Evolutionary conservation across 2,329 filamentous ascomycete genomes (phyloP), one percentile per base, ranked within the genome.

Genomic region (Microdochium paspali): DNA sequence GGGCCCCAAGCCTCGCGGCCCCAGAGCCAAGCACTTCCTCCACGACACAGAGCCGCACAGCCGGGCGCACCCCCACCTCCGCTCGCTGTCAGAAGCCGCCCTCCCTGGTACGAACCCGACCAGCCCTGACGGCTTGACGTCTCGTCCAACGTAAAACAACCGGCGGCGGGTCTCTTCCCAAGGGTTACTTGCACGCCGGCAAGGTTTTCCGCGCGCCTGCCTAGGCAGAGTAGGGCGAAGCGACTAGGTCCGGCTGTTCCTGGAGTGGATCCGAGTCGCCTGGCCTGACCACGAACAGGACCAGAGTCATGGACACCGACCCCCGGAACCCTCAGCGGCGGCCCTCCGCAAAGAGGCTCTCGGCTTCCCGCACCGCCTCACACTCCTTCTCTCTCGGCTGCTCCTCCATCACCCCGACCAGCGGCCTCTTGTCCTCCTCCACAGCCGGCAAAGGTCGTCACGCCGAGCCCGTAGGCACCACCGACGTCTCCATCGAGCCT

Each of bases 381-480:
- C 51, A 56, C 55, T 58, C 62, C 25, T 72, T 67, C 52, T 67
- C 59, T 50, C 60, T 79, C 51, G 68, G 72, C 49, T 70, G 75
- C 51, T 69, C 72, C 46, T 66, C 71, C 25, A 60, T 58, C 10
- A 43, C 60, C 44, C 51, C 54, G 48, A 59, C 56, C 46, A 59
- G 57, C 30, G 49, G 55, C 51, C 59, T 55, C 56, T 55, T 65
- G 46, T 62, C 56, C 47, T 59, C 56, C 24, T 53, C 63, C 47
- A 54, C 61, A 51, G 64, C 64, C 54, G 75, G 74, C 51, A 85
- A 84, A 62, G 71, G 73, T 53, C 71, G 74, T 47, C 72, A 78
- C 61, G 74, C 74, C 48, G 80, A 85, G 57, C 72, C 81, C 28
- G 47, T 59, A 40, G 77, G 77, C 53, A 77, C 75, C 25, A 77